Base-by-base conservation (phyloP, 2,329 filamentous ascomycete species). In the Didymella arachidicola region DNA sequence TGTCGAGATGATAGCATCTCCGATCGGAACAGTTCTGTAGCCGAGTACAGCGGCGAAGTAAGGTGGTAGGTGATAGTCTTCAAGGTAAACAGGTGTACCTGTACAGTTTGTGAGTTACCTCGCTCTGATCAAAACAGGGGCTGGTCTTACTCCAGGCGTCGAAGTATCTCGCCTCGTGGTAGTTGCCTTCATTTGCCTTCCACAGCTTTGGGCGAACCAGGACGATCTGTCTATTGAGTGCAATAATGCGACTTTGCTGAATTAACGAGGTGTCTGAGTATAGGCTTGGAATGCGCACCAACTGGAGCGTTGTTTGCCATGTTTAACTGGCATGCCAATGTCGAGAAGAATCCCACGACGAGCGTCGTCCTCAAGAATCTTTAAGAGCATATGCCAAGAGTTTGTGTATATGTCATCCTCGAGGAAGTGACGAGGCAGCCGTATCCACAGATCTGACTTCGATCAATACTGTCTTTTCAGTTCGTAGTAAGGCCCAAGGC, bases 191-290 rank as follows among this genome's bases (percentile, higher is more conserved):
- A 60, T 89, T 89, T 45, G 89, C 89, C 7, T 92, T 82, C 67
- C 81, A 87, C 63, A 91, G 80, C 76, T 92, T 92, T 0, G 89
- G 89, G 11, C 89, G 81, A 57, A 94, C 88, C 56, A 89, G 80
- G 18, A 93, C 77, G n/a, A 93, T 87, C 76, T 88, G 86, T 49
- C 86, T 83, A 65, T 93, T 84, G 53, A 86, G 81, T 60, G 81
- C 80, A 60, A 90, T 83, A 16, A 47, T 10, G 3, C 44, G 44
- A 26, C 44, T 47, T 27, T 8, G n/a, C 7, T 3, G 18, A 34
- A 14, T 47, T 34, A 47, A n/a, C 14, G 6, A 7, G 2, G 7
- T 3, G 6, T 8, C 16, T 3, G 2, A 2, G 6, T n/a, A 18
- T 7, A 11, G 2, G 89, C 10, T 14, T 8, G 44, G 4, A 19